phyloP scores from a whole-genome alignment of 1,139 yeast species.

The Kodamaea plutei region DNA sequence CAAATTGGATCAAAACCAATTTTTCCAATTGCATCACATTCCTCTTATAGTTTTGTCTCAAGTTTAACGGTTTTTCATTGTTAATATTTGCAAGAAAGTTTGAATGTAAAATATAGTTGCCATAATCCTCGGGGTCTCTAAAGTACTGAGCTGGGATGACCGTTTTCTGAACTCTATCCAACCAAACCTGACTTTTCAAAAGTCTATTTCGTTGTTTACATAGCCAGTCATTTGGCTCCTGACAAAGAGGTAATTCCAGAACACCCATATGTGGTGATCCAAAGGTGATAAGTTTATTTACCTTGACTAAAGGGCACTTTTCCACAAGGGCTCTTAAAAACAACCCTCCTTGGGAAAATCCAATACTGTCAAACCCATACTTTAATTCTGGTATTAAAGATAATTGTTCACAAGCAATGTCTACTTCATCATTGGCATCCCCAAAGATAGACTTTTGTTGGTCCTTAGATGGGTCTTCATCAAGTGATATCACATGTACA shows the following conservation, averaged over 20 bases:
- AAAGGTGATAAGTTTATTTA: conserved; percentile 60
- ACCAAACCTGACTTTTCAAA: conserved; percentile 61
- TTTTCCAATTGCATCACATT: conserved; percentile 43
- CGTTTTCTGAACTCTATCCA: conserved; percentile 49
- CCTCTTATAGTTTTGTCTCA: conserved; percentile 31
- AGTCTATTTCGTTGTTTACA: conserved; percentile 55
- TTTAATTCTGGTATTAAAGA: conserved; percentile 35
- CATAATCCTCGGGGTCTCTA: conserved; percentile 49
- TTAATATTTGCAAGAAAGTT: conserved; percentile 60
- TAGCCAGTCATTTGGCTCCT: conserved; percentile 49
- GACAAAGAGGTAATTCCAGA: conserved; percentile 63
- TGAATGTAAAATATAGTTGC: conserved; percentile 47
- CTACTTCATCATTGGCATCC: conserved; percentile 43
- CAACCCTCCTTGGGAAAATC: conserved; percentile 82
- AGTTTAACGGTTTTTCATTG: conserved; percentile 45
- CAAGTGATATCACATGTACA: conserved; percentile 52
- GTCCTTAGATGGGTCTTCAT: conserved; percentile 49
- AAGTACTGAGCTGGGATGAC: conserved; percentile 75
- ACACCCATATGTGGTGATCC: conserved; percentile 86
- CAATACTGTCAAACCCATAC: conserved; percentile 68
- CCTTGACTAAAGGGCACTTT: conserved; percentile 45
- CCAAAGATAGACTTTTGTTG: conserved; percentile 57
- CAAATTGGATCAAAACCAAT: conserved; percentile 58
- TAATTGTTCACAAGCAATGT: conserved; percentile 39
- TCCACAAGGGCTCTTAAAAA: conserved; percentile 65